Percentiles rank a stretch among this genome's conserved stretches.
These are phyloP conservation scores for Trichophyton verrucosum DNA, from an alignment of 2,329 filamentous ascomycete species.

Conservation along the genomic window DNA sequence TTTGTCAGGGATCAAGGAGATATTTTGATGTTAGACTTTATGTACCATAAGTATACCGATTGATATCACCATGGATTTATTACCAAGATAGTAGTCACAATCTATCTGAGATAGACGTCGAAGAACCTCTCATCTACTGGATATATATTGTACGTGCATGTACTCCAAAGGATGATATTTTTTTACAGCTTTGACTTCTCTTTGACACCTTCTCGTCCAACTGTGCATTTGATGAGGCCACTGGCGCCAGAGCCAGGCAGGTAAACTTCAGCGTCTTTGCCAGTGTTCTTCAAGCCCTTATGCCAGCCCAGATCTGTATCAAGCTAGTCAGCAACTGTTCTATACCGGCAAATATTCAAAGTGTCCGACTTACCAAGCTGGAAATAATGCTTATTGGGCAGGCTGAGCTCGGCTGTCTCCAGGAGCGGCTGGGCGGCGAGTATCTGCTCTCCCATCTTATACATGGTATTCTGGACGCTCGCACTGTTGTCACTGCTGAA, in stretches of 20 bases:
- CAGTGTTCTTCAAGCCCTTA: conserved; percentile 88
- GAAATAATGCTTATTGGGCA: conserved; percentile 99
- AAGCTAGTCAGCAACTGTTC: conserved; percentile 9
- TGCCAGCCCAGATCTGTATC: conserved; percentile 80
- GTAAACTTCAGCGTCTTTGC: conserved; percentile 89
- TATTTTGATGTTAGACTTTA: background rate
- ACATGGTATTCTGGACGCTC: conserved; percentile 95
- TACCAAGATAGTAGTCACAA: background rate
- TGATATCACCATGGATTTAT: background rate
- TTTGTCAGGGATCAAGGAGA: background rate
- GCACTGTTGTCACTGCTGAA: conserved; percentile 86
- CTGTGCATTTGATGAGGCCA: conserved; percentile 88
- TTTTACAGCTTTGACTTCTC: conserved; percentile 1
- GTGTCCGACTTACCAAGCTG: conserved; percentile 51
- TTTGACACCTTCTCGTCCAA: conserved; percentile 32
- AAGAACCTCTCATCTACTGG: background rate
- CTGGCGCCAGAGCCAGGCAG: conserved; percentile 88
- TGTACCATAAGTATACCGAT: conserved; percentile 2
- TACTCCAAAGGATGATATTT: background rate
- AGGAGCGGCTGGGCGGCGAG: conserved; percentile 61
- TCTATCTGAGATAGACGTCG: background rate
- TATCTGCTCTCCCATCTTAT: conserved; percentile 91
- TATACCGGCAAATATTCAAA: background rate
- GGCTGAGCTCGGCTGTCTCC: conserved; percentile 61
- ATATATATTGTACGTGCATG: background rate